Evolutionary conservation across 2,329 filamentous ascomycete genomes (phyloP).

Genomic region (Verticillium alfalfae): DNA sequence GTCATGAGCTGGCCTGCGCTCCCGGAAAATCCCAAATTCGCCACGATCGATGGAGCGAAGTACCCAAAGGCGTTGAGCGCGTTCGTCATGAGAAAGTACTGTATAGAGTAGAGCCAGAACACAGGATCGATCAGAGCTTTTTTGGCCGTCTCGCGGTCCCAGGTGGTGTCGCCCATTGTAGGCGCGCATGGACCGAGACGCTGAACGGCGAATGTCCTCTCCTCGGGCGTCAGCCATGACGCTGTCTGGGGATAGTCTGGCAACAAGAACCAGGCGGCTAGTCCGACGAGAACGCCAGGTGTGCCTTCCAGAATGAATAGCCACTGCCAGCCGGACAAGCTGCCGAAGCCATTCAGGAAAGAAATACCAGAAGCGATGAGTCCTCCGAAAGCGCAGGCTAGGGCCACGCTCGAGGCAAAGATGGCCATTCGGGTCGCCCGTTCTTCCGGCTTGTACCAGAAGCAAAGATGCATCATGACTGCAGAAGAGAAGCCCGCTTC

Average conservation of each 20-base stretch:
- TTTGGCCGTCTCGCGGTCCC: conserved; percentile 15
- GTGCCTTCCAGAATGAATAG: conserved; percentile 20
- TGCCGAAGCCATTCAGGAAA: conserved; percentile 24
- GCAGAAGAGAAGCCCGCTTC: conserved; percentile 48
- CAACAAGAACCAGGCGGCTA: conserved; percentile 20
- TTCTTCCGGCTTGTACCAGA: conserved; percentile 57
- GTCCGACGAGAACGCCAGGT: conserved; percentile 16
- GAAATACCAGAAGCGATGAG: conserved; percentile 48
- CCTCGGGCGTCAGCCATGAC: conserved; percentile 19
- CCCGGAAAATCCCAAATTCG: conserved; percentile 21
- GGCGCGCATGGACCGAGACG: conserved; percentile 23
- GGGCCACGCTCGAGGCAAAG: conserved; percentile 51
- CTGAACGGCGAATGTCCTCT: conserved; percentile 22
- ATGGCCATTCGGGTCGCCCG: conserved; percentile 51
- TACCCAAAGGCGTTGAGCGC: conserved; percentile 24
- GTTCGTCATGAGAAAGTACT: conserved; percentile 22
- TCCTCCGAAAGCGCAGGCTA: conserved; percentile 56
- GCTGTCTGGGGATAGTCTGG: conserved; percentile 25
- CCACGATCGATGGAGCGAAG: conserved; percentile 25
- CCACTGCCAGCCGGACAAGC: conserved; percentile 7
- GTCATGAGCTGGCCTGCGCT: conserved; percentile 23
- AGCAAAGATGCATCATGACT: conserved; percentile 51
- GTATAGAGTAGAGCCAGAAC: conserved; percentile 22
- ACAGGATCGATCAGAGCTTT: conserved; percentile 22
- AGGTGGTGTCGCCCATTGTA: conserved; percentile 21